Percentiles rank a stretch among this genome's conserved stretches.
phyloP scores from a whole-genome alignment of 495 filamentous ascomycete genomes.

The Hyaloscypha hepaticicola region DNA sequence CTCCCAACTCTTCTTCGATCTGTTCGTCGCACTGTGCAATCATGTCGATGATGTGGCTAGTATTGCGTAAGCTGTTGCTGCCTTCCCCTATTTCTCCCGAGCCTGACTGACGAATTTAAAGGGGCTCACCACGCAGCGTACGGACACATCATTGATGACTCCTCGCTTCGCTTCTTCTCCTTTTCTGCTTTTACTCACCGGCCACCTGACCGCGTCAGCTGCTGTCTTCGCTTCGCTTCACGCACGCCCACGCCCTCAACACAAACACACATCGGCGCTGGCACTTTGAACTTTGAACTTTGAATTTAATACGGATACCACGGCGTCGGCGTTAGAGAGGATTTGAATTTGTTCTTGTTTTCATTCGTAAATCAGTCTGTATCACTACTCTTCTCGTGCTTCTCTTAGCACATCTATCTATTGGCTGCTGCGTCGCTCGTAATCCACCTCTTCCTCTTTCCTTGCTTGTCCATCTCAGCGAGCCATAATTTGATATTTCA shows the following conservation, averaged over 20 bases:
- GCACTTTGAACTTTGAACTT: not conserved
- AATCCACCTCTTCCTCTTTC: not conserved
- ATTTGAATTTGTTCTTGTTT: not conserved
- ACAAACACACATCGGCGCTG: not conserved
- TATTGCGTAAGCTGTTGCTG: constrained; percentile 29
- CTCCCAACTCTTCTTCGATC: constrained; percentile 89
- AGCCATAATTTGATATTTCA: no score
- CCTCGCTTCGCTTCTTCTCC: not conserved
- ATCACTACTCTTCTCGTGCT: constrained; percentile 27
- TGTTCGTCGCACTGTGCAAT: constrained; percentile 97
- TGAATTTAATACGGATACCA: constrained; percentile 9
- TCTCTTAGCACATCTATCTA: constrained; percentile 4
- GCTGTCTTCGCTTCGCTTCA: not conserved
- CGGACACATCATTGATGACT: constrained; percentile 28
- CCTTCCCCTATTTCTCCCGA: constrained; percentile 2
- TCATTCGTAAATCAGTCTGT: constrained; percentile 4
- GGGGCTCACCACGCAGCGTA: constrained; percentile 32
- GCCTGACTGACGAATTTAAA: constrained; percentile 15
- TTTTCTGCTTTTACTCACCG: not conserved
- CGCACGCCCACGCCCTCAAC: not conserved
- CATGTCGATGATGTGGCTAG: constrained; percentile 78
- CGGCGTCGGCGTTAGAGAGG: constrained; percentile 15
- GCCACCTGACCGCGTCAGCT: constrained; percentile 8
- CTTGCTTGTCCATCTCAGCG: not conserved
- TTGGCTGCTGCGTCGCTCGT: not conserved